phyloP scores from a whole-genome alignment of 345 rosid species.

The Hibiscus syriacus region DNA sequence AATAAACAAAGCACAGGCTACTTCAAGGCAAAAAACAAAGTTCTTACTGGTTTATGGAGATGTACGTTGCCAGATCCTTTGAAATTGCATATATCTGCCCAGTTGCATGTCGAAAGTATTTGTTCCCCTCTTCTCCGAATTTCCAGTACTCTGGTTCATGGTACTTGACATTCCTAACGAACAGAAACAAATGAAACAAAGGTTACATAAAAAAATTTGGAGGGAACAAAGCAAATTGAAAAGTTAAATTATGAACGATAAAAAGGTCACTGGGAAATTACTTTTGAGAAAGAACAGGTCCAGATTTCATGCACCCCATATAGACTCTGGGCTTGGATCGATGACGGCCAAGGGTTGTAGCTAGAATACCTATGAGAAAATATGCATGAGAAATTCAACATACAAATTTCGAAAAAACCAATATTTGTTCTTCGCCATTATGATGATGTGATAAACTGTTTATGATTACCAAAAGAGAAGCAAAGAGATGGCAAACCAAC shows the following conservation, averaged over 20 bases:
- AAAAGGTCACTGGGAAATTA: conserved; percentile 17
- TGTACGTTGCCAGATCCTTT: conserved; percentile 81
- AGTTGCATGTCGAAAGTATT: conserved; percentile 91
- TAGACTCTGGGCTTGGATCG: conserved; percentile 91
- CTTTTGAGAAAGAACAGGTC: conserved; percentile 93
- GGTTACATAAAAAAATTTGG: neutral
- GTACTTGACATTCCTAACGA: conserved; percentile 77
- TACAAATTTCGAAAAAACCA: neutral
- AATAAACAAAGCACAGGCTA: neutral
- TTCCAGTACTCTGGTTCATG: conserved; percentile 98
- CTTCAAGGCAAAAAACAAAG: neutral
- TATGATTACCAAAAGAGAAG: neutral
- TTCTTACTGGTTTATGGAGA: conserved; percentile 77
- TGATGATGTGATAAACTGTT: neutral
- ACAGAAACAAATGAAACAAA: conserved; percentile 5
- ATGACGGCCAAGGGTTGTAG: conserved; percentile 81
- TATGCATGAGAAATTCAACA: neutral
- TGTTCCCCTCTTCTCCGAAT: conserved; percentile 94
- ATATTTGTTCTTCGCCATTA: neutral
- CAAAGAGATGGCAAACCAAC: conserved; percentile 28
- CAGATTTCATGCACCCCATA: conserved; percentile 97
- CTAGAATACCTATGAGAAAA: conserved; percentile 57
- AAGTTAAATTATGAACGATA: neutral
- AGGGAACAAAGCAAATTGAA: conserved; percentile 6
- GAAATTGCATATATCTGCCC: conserved; percentile 98